Base-by-base conservation (phyloP, 1,284 basidiomycete species). In the Puccinia coronata region DNA sequence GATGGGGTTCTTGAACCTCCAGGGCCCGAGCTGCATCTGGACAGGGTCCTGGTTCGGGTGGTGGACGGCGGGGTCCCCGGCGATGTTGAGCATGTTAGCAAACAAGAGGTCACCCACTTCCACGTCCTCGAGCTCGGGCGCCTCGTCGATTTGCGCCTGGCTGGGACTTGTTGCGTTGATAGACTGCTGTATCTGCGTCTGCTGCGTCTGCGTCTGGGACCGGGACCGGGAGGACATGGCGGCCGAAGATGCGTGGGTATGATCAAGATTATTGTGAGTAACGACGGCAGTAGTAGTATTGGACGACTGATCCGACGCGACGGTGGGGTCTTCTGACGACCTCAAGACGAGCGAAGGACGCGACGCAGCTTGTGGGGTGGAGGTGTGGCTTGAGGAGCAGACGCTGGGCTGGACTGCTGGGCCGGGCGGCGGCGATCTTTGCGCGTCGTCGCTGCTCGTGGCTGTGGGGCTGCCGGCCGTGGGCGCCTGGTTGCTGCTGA, bases 1-100 rank as follows among this genome's bases (percentile, higher is more conserved):
- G 0, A 83, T 83, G 3, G 86, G 85, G 70, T 87, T 85, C 1
- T 83, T 82, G 72, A 87, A 88, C 53, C 86, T 84, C 86, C 85
- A 87, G 0, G 87, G 86, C 9, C 87, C 87, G 0, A 87, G 82
- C 82, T 84, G 80, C 14, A 84, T 83, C 63, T 69, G 43, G 14
- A 74, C 85, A 84, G 36, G 84, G 82, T 83, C 83, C 12, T 20
- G 53, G 12, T 53, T 57, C 82, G 82, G n/a, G 31, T 9, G 57
- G 49, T n/a, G 47, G 36, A 55, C 11, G n/a, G n/a, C n/a, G n/a
- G n/a, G n/a, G n/a, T n/a, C 72, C n/a, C n/a, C n/a, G 25, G 57
- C 55, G 6, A 59, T 25, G 16, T 57, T 69, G 0, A 86, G 82
- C 57, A 83, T 80, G 25, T 85, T 84, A 14, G 85, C 85, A 25